These are phyloP conservation scores for Ambrosia trifida DNA, from an alignment of 129 eudicot genomes.

Conservation along the genomic window DNA sequence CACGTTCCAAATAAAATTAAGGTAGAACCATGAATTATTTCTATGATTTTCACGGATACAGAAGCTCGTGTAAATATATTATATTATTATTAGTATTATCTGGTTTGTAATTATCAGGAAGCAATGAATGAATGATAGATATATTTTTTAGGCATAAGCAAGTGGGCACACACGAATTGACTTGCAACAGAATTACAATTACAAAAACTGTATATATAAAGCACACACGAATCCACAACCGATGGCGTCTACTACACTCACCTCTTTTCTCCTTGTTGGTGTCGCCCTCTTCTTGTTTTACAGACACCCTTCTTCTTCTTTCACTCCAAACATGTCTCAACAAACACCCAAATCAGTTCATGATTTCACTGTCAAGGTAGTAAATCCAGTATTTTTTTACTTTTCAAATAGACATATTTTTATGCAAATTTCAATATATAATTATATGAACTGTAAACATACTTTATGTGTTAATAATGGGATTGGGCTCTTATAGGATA, in stretches of 20 bases:
- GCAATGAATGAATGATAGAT: not conserved
- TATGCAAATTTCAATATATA: not conserved
- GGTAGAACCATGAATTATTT: too few relatives aligned
- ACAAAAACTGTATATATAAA: constrained; percentile 1
- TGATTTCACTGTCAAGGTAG: constrained; percentile 85
- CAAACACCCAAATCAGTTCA: constrained; percentile 57
- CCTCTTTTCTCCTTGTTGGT: constrained; percentile 56
- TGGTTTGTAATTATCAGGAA: too few relatives aligned
- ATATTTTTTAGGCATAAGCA: not conserved
- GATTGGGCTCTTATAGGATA: constrained; percentile 52
- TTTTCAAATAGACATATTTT: not conserved
- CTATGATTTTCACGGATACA: too few relatives aligned
- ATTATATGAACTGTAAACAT: too few relatives aligned
- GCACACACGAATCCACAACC: constrained; percentile 17
- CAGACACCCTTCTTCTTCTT: constrained; percentile 46
- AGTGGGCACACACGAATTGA: constrained; percentile 30
- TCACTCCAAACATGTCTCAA: constrained; percentile 38
- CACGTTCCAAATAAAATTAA: too few relatives aligned
- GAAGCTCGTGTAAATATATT: too few relatives aligned
- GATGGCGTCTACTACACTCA: constrained; percentile 35
- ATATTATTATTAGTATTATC: too few relatives aligned
- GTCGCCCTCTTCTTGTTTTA: constrained; percentile 49
- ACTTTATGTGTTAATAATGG: not conserved
- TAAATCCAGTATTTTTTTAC: not conserved
- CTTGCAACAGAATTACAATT: constrained; percentile 3